Base-by-base conservation (phyloP, 192 early-diverging fungal genomes). In the Coemansia sp. region DNA sequence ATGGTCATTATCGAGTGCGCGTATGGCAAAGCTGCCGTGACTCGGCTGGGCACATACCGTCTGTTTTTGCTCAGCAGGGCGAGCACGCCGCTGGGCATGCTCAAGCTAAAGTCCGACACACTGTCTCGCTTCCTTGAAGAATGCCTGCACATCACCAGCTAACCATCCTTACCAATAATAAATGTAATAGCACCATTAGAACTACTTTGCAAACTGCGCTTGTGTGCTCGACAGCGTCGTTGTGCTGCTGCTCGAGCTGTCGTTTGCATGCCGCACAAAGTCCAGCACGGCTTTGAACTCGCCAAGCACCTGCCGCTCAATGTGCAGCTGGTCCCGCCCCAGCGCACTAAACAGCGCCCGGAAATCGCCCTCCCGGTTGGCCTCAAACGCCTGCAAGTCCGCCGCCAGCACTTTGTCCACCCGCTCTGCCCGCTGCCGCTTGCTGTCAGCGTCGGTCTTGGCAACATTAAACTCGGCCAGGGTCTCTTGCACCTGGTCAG, bases 381-480 rank as follows among this genome's bases (percentile, higher is more conserved):
- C 43, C 64, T 77, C 80, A 59, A 82, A 82, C 10, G 68, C 66
- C 3, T 62, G 58, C 58, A 82, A 62, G 41, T 82, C 80, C 0
- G 74, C 75, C 0, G 64, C 67, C 71, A 82, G 58, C 41, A 82
- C 80, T 12, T 55, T 26, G 61, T 84, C 77, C 1, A 81, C 71
- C 3, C 77, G 65, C 58, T 81, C 78, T 1, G 77, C 72, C 4
- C 78, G 52, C 62, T 71, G 64, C 47, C 67, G 64, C 66, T 74
- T 69, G 59, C 57, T 49, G 27, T 75, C 72, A 1, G 71, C 78
- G 27, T 84, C 82, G 19, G 71, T 63, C 63, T 77, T 71, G 12
- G 82, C 82, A 2, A 61, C 62, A 27, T 62, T 67, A 14, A 77
- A 72, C 57, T 84, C 82, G 9, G 69, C 61, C 45, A 84, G 68